These are phyloP conservation scores for Alternaria brassicicola DNA, from an alignment of 2,329 filamentous ascomycete genomes.

Conservation along the genomic window DNA sequence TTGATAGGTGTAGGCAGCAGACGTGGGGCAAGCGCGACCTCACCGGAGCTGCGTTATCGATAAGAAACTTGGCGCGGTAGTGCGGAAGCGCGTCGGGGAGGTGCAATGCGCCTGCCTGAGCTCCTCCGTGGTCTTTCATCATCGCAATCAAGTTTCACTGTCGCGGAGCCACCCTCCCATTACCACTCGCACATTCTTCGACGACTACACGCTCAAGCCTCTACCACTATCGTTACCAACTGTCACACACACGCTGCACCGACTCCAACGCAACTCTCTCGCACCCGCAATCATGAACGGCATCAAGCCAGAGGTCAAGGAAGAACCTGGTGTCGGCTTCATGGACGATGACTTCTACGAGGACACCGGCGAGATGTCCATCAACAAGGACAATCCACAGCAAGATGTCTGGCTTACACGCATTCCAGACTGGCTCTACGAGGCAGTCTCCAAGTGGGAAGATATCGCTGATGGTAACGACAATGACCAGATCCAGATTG, in stretches of 20 bases:
- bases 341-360: conserved; percentile 53
- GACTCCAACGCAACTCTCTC: background rate
- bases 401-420: conserved; percentile 48
- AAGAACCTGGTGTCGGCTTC: conserved; percentile 46
- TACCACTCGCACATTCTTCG: conserved; percentile 2
- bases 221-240: background rate
- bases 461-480: conserved; percentile 44
- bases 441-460: conserved; percentile 46
- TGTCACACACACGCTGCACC: background rate
- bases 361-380: conserved; percentile 51
- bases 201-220: background rate
- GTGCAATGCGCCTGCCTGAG: conserved; percentile 10
- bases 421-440: conserved; percentile 50
- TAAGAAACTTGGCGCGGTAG: conserved; percentile 29
- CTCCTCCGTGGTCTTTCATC: conserved; percentile 16
- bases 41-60: conserved; percentile 21
- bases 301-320: conserved; percentile 51
- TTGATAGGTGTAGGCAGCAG: conserved; percentile 15
- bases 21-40: conserved; percentile 14
- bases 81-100: conserved; percentile 16
- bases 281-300: conserved; percentile 43
- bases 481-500: conserved; percentile 49
- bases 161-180: conserved; percentile 8
- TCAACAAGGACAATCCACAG: conserved; percentile 36
- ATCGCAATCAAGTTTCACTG: background rate